Conservation (phyloP, 2,329 filamentous ascomycete species). For the Chaetomium sp. region DNA sequence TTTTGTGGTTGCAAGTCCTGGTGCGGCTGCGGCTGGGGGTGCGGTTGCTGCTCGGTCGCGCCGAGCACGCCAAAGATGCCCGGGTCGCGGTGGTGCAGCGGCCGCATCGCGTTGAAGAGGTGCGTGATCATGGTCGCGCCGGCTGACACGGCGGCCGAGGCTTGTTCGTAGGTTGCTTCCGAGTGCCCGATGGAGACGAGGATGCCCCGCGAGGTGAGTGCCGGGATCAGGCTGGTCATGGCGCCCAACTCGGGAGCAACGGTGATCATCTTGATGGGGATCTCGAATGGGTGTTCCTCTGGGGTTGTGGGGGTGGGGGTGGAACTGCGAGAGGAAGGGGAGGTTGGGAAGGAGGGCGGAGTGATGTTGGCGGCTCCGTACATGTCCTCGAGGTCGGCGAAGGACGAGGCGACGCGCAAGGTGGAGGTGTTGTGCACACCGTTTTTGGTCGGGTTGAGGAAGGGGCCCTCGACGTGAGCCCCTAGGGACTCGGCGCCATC, state of each 20-base stretch:
- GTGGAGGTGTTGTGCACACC: slow-evolving; percentile 80
- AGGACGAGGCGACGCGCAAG: slow-evolving; percentile 63
- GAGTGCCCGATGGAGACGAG: slow-evolving; percentile 83
- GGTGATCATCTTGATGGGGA: slow-evolving; percentile 76
- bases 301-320: neutral
- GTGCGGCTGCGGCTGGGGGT: neutral
- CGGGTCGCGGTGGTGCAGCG: slow-evolving; percentile 86
- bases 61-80: slow-evolving; percentile 87
- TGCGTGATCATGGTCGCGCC: slow-evolving; percentile 91
- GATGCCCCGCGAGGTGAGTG: slow-evolving; percentile 66
- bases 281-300: slow-evolving; percentile 16
- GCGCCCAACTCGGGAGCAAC: slow-evolving; percentile 78
- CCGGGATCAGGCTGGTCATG: slow-evolving; percentile 69
- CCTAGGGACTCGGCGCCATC: slow-evolving; percentile 85
- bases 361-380: slow-evolving; percentile 73
- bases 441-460: slow-evolving; percentile 80
- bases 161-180: slow-evolving; percentile 83
- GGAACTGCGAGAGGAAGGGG: neutral
- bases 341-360: slow-evolving; percentile 36
- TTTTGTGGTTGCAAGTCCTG: slow-evolving; percentile 30
- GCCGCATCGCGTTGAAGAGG: slow-evolving; percentile 91
- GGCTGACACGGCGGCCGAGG: slow-evolving; percentile 67
- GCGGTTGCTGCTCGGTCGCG: slow-evolving; percentile 49
- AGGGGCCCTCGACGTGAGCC: slow-evolving; percentile 89
- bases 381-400: slow-evolving; percentile 67